Evolutionary conservation across 1,284 basidiomycete genomes (phyloP), one percentile per base, ranked within the genome.

Genomic region (Ganoderma leucocontextum): DNA sequence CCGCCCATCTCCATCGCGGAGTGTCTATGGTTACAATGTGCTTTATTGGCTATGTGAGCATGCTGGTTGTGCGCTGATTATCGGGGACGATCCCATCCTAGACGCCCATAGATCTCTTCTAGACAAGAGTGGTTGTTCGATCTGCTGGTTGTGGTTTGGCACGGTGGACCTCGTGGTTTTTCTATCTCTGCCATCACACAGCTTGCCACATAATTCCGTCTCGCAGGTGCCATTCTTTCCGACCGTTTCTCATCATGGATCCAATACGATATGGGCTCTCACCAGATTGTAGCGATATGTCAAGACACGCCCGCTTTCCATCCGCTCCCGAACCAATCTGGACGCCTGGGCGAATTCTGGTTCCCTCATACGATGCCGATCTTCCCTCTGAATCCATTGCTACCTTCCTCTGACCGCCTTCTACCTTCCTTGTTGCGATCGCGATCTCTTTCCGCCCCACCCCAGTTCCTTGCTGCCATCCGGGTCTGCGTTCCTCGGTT

Each of bases 241-340:
- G 10, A 19, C 33, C 19, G 2, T 44, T 29, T 13, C 29, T 38
- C 36, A 17, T 62, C 42, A n/a, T n/a, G 41, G 42, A 33, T 35
- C 25, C 17, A 17, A n/a, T 4, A 5, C 35, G 6, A 36, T 7
- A 8, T 41, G 41, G 25, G 8, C 39, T 42, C 12, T 0, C 10
- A 17, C 12, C 19, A 33, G 62, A 53, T 39, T 41, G 62, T 22
- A 36, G 22, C 36, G 62, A 53, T 53, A 55, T 63, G 62, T 55
- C 49, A 41, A 55, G 38, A 19, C 52, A 9, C 39, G 9, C 13
- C 62, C 53, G 62, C 52, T 17, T 9, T 55, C 25, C n/a, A 25
- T 13, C 36, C 62, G 39, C 49, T 9, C 19, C 38, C 8, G 41
- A 15, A 61, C 12, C 22, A 22, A 10, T 22, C 33, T 58, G 55